Percentiles rank a stretch among this genome's conserved stretches.
Conservation (phyloP, 805 yeast genomes). For the Candida anglica region DNA sequence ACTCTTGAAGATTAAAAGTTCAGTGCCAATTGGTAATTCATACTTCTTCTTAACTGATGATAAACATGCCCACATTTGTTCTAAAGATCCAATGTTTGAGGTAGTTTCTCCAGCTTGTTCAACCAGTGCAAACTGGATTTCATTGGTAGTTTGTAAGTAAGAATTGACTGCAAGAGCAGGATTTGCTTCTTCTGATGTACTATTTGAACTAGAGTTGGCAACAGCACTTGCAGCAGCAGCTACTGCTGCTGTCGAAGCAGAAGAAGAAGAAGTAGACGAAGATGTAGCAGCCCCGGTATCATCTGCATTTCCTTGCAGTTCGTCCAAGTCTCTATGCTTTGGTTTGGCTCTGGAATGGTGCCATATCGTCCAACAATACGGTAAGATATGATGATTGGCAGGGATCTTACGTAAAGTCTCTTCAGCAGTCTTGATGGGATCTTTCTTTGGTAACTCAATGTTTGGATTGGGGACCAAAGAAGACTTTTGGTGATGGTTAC, state of each 20-base stretch:
- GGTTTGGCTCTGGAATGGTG: constrained; percentile 34
- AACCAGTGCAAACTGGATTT: constrained; percentile 35
- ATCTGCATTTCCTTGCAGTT: constrained; percentile 12
- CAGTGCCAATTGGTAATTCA: constrained; percentile 44
- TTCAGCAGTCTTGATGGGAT: constrained; percentile 31
- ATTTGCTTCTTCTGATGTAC: neutral
- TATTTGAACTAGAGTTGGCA: neutral
- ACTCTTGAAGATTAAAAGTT: constrained; percentile 52
- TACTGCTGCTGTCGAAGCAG: constrained; percentile 7
- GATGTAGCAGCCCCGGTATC: constrained; percentile 6
- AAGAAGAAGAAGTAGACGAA: constrained; percentile 6
- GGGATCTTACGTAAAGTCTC: constrained; percentile 25
- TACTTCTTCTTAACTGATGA: constrained; percentile 34
- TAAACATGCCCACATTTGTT: constrained; percentile 50
- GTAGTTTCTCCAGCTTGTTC: constrained; percentile 12
- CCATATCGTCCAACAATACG: constrained; percentile 50
- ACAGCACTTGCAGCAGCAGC: constrained; percentile 6
- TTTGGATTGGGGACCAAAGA: constrained; percentile 4
- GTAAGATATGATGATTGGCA: constrained; percentile 33
- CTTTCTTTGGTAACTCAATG: constrained; percentile 28
- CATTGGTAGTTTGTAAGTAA: constrained; percentile 44
- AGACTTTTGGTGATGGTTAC: constrained; percentile 2
- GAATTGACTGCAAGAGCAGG: constrained; percentile 32
- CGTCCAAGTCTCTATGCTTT: constrained; percentile 10
- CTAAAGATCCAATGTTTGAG: constrained; percentile 41